Percentiles rank a stretch among this genome's conserved stretches.
Evolutionary conservation across 345 rosid species (phyloP).

Genomic region (Populus pruinosa): DNA sequence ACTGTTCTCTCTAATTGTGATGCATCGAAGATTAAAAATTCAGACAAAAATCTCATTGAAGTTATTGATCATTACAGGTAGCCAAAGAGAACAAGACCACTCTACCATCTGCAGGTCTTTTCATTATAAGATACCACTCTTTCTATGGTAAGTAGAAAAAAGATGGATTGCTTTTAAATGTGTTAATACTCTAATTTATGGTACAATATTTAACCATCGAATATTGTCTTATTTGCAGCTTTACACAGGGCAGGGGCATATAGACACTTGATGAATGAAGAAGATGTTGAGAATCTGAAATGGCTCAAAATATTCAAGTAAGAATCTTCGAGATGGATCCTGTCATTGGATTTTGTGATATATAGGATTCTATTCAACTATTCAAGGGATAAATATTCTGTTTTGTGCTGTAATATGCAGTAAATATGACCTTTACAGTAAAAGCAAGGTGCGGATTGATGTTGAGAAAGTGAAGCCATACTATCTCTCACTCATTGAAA

Average conservation of each 20-base stretch:
- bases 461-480: slow-evolving; percentile 72
- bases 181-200: too few species aligned
- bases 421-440: slow-evolving; percentile 84
- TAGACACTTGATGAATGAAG: slow-evolving; percentile 59
- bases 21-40: too few species aligned
- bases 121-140: slow-evolving; percentile 71
- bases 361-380: too few species aligned
- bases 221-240: slow-evolving; percentile 31
- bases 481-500: slow-evolving; percentile 62
- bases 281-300: slow-evolving; percentile 57
- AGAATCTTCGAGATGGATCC: too few species aligned
- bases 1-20: too few species aligned
- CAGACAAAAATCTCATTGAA: too few species aligned
- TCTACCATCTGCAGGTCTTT: slow-evolving; percentile 61
- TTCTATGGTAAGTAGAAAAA: slow-evolving; percentile 54
- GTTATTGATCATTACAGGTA: slow-evolving; percentile 35
- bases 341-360: not conserved
- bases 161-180: too few species aligned
- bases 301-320: slow-evolving; percentile 84
- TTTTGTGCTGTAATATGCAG: slow-evolving; percentile 30
- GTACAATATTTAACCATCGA: too few species aligned
- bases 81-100: slow-evolving; percentile 74
- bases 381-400: not conserved
- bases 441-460: slow-evolving; percentile 67
- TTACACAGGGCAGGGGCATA: slow-evolving; percentile 64